Evolutionary conservation across 164 flowering plant species (phyloP), one percentile per base, ranked within the genome.

Genomic region (Vitis cinerea): DNA sequence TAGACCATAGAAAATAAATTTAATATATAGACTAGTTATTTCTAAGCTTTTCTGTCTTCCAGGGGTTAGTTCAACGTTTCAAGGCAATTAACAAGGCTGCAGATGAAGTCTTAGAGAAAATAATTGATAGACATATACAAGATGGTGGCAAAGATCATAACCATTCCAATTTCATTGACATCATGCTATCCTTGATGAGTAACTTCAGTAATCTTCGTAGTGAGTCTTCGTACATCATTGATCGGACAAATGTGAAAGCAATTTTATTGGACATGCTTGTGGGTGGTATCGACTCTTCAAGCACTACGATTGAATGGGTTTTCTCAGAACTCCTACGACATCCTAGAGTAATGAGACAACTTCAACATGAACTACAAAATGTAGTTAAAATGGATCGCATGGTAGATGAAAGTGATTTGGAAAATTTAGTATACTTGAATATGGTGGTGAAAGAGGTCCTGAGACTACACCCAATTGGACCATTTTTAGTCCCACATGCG

Each of bases 401-500:
- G 60, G 79, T 72, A 13, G 81, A 75, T n/a, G 79, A 77, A 27
- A 29, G 49, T 1, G 80, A 80, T 69, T 74, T 80, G 63, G 58
- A 29, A 2, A 57, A 63, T 44, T 44, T 80, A 23, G 57, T 59
- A 12, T 80, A 77, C 73, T 65, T 76, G 66, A 75, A 71, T 61
- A 76, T 74, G 80, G 78, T 77, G 27, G 59, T 80, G 37, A 80
- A 77, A 61, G 83, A 80, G 63, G 62, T 44, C 75, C 8, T 79
- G 64, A 67, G 85, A 64, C 67, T 82, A 1, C 81, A 82, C 57
- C 85, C 83, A 16, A 74, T 69, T 0, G 77, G 54, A 0, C 81
- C 85, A 23, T 29, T 79, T 8, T 75, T 82, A 8, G n/a, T 79
- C 23, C 82, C 85, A 3, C 80, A 44, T 3, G 70, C 77, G 61